Evolutionary conservation across 2,329 filamentous ascomycete genomes (phyloP), one percentile per base, ranked within the genome.

Genomic region (Didymella arachidicola): DNA sequence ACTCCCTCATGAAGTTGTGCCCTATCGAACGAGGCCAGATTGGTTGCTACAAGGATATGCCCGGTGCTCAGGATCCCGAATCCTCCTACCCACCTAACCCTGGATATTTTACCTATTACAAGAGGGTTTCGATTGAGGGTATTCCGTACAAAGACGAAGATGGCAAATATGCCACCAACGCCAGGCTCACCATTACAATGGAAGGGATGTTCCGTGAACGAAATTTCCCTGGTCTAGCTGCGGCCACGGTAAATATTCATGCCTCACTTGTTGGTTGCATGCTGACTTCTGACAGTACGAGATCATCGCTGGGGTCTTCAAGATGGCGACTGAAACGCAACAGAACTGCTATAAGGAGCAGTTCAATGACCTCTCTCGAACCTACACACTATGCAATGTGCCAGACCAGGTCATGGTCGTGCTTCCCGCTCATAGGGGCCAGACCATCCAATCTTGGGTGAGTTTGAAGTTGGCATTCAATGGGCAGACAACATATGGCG

Each of bases 371-470:
- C 38, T 25, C 19, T 49, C 55, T n/a, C 39, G 59, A 12, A 18
- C 38, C 1, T 59, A 60, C 8, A 19, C n/a, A 2, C 46, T 64
- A 30, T 64, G 61, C 47, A 60, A 53, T 27, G 42, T 59, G 29
- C 48, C 58, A 1, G 27, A 43, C 5, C 44, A 54, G 2, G 27
- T 58, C 2, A 29, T 64, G 19, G 38, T 64, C 0, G 52, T 45
- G 7, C 34, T 59, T n/a, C 55, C 61, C 19, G 41, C 29, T 12
- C 34, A 48, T 8, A 25, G 36, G 4, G 49, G 26, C 4, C 12
- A 32, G 12, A 14, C 29, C 26, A 46, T 19, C 12, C 32, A 49
- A 6, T 51, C 60, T 3, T 56, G 50, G 38, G 22, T 57, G 25
- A 60, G 46, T 22, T 14, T 62, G 4, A 41, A n/a, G 4, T 11